Evolutionary conservation across 2,329 filamentous ascomycete species (phyloP), one percentile per base, ranked within the genome.

Genomic region (Trichoderma atrobrunneum): DNA sequence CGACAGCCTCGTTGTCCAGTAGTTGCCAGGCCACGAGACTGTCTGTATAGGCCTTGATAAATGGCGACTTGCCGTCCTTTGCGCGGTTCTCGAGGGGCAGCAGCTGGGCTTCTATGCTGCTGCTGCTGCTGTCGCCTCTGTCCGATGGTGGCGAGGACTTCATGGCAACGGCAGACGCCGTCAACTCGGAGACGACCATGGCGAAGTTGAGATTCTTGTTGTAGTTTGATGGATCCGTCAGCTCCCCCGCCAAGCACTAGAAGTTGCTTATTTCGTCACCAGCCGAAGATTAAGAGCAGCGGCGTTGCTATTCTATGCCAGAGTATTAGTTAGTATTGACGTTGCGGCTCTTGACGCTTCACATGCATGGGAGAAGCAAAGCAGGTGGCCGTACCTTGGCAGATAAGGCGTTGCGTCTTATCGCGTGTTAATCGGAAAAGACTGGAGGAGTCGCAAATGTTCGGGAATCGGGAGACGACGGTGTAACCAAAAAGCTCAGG

Each of bases 21-120:
- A 93, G 85, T 85, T 99, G 96, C 96, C 96, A 99, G 77, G 91
- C 90, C 48, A 98, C 95, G 2, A 91, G 90, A 80, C 97, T 97
- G 76, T 92, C 85, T 80, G 90, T 89, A 80, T 97, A 94, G 63
- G 87, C 89, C 71, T 90, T 89, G 57, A 95, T 89, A 75, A 87
- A 90, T 0, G 87, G 86, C 74, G 86, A 90, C 73, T 78, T 78
- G 76, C 82, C 83, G 59, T 78, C 74, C 14, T 75, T 77, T 39
- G 81, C 81, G 43, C 80, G 79, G 74, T 84, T 85, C 63, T 75
- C 78, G 64, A 84, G 72, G 36, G 77, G 78, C 61, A 74, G 74
- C 11, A 74, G 75, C 12, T 71, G 70, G 12, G 67, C 60, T 7
- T 71, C 48, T 10, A 73, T 66, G 56, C 43, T 59, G 54, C 32